These are phyloP conservation scores for Amanita jacksonii DNA, from an alignment of 768 basidiomycete genomes.

Conservation along the genomic window DNA sequence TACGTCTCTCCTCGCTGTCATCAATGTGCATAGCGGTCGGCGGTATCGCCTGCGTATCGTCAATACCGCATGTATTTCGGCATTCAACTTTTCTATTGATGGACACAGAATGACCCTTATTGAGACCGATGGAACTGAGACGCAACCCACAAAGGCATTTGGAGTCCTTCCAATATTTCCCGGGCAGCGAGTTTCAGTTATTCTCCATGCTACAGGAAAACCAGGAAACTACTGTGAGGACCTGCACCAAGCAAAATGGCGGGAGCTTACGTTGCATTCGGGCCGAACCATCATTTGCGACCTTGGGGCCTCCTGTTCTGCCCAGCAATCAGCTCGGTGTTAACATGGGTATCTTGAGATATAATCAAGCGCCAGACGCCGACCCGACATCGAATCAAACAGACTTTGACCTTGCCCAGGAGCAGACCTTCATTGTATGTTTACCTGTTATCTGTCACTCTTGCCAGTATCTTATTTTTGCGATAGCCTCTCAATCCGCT, in stretches of 20 bases:
- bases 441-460: slow-evolving; percentile 9
- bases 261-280: slow-evolving; percentile 12
- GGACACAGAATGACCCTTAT: slow-evolving; percentile 36
- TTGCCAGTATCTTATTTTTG: not conserved
- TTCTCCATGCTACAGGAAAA: not conserved
- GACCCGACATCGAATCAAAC: slow-evolving; percentile 28
- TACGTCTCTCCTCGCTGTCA: slow-evolving; percentile 19
- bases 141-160: not conserved
- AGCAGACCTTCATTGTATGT: slow-evolving; percentile 4
- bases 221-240: slow-evolving; percentile 6
- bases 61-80: slow-evolving; percentile 21
- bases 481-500: slow-evolving; percentile 8
- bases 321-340: slow-evolving; percentile 22
- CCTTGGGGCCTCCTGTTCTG: slow-evolving; percentile 22
- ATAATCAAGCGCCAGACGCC: slow-evolving; percentile 19
- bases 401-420: slow-evolving; percentile 1
- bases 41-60: slow-evolving; percentile 23
- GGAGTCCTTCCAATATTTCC: not conserved
- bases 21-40: slow-evolving; percentile 23
- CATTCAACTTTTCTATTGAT: slow-evolving; percentile 36
- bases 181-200: slow-evolving; percentile 5
- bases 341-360: slow-evolving; percentile 21
- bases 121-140: slow-evolving; percentile 30
- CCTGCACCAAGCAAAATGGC: not conserved
- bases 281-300: slow-evolving; percentile 26